phyloP scores from a whole-genome alignment of 495 filamentous ascomycete species.

The Neurospora cerealis region DNA sequence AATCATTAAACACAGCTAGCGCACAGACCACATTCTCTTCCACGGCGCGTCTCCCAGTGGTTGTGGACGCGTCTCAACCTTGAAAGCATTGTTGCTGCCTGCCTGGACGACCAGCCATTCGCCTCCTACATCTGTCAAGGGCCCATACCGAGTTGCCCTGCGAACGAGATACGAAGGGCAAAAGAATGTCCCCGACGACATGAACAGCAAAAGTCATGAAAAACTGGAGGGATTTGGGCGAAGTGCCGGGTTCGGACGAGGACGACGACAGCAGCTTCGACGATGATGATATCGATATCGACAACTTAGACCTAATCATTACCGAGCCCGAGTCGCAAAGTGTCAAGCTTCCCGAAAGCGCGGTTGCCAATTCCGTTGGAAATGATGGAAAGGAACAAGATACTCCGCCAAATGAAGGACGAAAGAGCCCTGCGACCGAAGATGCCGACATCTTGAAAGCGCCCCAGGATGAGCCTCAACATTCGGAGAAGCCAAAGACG shows the following conservation, averaged over 20 bases:
- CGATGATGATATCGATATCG: conserved; percentile 24
- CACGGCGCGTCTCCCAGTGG: not conserved
- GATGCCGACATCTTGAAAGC: conserved; percentile 12
- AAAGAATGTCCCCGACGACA: conserved; percentile 15
- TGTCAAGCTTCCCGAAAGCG: not conserved
- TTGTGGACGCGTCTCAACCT: not conserved
- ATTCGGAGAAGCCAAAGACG: not conserved
- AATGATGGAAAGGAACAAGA: not conserved
- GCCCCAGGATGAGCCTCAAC: not conserved
- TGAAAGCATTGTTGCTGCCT: not conserved
- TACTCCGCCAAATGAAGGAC: not conserved
- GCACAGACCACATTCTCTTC: not conserved
- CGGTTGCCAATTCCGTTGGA: not conserved
- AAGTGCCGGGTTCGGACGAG: conserved; percentile 50
- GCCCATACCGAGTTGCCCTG: not conserved
- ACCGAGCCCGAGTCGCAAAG: not conserved
- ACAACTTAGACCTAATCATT: not conserved
- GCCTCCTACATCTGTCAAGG: not conserved
- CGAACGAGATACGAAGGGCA: conserved; percentile 7
- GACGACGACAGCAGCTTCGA: conserved; percentile 36
- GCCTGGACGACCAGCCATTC: not conserved
- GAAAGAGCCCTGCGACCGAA: not conserved
- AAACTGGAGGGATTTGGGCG: conserved; percentile 48
- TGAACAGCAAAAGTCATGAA: conserved; percentile 32
- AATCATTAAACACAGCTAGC: not conserved